Evolutionary conservation across 192 early-diverging fungal genomes (phyloP).

Genomic region (Ambispora gerdemannii): DNA sequence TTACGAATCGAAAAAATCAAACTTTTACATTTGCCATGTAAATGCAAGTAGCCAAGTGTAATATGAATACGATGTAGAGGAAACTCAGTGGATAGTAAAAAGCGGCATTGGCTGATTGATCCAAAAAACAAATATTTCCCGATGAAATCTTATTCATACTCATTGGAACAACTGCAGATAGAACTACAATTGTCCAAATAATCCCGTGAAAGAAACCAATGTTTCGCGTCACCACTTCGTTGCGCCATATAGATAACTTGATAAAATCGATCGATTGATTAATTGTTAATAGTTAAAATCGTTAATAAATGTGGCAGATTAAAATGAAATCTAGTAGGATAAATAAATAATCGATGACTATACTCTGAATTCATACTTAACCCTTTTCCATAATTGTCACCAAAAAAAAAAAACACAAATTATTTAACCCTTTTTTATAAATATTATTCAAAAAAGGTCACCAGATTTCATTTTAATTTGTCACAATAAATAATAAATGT

Average conservation of each 20-base stretch:
- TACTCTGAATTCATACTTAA: not conserved
- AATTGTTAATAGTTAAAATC: too few species aligned
- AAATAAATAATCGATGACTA: not conserved
- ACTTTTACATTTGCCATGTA: conserved; percentile 15
- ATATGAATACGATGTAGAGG: conserved; percentile 8
- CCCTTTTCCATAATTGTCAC: too few species aligned
- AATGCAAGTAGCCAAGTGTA: not conserved
- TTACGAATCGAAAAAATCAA: too few species aligned
- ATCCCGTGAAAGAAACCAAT: not conserved
- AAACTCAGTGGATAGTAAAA: not conserved
- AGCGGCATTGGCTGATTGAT: not conserved
- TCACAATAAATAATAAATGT: too few species aligned
- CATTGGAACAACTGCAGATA: not conserved
- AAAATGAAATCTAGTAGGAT: too few species aligned
- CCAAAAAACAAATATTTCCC: conserved; percentile 14
- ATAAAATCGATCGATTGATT: too few species aligned
- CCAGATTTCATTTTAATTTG: too few species aligned
- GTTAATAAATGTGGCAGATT: too few species aligned
- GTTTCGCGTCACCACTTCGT: not conserved
- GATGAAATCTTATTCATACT: not conserved
- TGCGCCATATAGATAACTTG: conserved; percentile 13
- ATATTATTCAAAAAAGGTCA: too few species aligned
- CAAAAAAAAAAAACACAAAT: not conserved
- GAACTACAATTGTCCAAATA: too few species aligned
- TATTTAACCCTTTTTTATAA: too few species aligned